phyloP scores from a whole-genome alignment of 2,329 filamentous ascomycete species.

The Pyrenochaeta sp. region DNA sequence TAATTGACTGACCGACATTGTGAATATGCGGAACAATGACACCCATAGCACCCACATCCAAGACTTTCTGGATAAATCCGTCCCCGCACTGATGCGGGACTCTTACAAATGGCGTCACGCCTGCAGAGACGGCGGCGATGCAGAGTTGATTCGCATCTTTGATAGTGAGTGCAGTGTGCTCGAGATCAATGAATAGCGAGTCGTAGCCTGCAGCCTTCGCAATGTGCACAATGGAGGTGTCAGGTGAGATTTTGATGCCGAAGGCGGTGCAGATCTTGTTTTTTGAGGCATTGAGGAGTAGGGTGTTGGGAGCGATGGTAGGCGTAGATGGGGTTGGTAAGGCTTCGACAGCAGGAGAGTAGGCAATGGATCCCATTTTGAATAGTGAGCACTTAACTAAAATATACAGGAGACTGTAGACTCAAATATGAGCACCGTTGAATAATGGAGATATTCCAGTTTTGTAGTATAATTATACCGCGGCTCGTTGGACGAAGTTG shows the following conservation, averaged over 20 bases:
- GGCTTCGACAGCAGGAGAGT: no score
- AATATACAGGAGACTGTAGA: no score
- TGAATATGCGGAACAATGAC: slow-evolving; percentile 17
- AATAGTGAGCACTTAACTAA: no score
- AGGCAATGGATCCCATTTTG: no score
- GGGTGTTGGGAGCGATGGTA: background rate
- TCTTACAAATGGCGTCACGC: slow-evolving; percentile 44
- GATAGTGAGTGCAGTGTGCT: slow-evolving; percentile 47
- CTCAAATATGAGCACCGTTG: no score
- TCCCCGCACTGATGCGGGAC: slow-evolving; percentile 43
- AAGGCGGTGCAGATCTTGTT: slow-evolving; percentile 3
- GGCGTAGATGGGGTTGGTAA: no score
- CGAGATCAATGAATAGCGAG: slow-evolving; percentile 52
- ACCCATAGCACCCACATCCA: slow-evolving; percentile 40
- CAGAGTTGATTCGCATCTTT: slow-evolving; percentile 42
- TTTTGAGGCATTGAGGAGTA: background rate
- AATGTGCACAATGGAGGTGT: slow-evolving; percentile 40
- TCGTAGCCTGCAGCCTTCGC: slow-evolving; percentile 49
- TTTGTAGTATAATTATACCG: no score
- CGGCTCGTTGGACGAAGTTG: no score
- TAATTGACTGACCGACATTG: slow-evolving; percentile 2
- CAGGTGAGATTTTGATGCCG: slow-evolving; percentile 40
- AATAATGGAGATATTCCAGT: no score
- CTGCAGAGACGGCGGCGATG: slow-evolving; percentile 32
- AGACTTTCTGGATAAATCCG: slow-evolving; percentile 41